Percentiles rank a stretch among this genome's conserved stretches.
These are phyloP conservation scores for Takakia lepidozioides DNA, from an alignment of 225 moss, liverwort and hornwort species.

Conservation along the genomic window DNA sequence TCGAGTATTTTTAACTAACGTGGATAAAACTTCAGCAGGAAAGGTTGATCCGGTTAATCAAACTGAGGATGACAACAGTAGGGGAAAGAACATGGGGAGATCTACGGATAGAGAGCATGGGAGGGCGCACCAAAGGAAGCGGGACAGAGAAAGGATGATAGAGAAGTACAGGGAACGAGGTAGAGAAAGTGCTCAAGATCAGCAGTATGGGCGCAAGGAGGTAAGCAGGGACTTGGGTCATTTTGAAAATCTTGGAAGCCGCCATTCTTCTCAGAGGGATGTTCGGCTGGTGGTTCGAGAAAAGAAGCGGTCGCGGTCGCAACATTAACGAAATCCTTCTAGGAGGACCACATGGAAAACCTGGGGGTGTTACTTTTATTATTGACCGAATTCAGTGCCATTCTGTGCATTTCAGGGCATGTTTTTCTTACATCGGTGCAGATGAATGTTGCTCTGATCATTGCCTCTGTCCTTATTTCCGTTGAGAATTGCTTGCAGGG, in stretches of 20 bases:
- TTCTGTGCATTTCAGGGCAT: slow-evolving; percentile 47
- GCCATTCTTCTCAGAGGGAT: slow-evolving; percentile 46
- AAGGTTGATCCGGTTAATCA: slow-evolving; percentile 61
- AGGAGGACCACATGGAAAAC: slow-evolving; percentile 20
- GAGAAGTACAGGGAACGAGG: slow-evolving; percentile 67
- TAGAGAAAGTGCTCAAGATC: slow-evolving; percentile 61
- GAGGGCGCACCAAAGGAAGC: slow-evolving; percentile 66
- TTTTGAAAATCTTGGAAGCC: background rate
- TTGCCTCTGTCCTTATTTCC: slow-evolving; percentile 63
- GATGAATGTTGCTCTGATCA: slow-evolving; percentile 43
- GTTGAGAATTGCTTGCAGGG: slow-evolving; percentile 75
- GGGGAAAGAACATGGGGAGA: slow-evolving; percentile 69
- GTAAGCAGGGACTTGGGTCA: slow-evolving; percentile 81
- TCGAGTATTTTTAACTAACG: slow-evolving; percentile 61
- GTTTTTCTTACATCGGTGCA: slow-evolving; percentile 60
- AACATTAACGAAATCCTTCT: slow-evolving; percentile 75
- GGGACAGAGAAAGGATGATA: slow-evolving; percentile 50
- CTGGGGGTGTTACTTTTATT: slow-evolving; percentile 38
- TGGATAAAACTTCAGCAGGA: slow-evolving; percentile 64
- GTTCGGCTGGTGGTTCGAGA: slow-evolving; percentile 46
- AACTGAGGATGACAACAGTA: slow-evolving; percentile 71
- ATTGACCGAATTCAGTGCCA: slow-evolving; percentile 34
- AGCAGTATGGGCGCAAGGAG: slow-evolving; percentile 80
- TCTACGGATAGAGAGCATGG: slow-evolving; percentile 45
- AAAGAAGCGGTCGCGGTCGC: slow-evolving; percentile 57